Conservation (phyloP, 306 rosid species). For the Biancaea sappan region DNA sequence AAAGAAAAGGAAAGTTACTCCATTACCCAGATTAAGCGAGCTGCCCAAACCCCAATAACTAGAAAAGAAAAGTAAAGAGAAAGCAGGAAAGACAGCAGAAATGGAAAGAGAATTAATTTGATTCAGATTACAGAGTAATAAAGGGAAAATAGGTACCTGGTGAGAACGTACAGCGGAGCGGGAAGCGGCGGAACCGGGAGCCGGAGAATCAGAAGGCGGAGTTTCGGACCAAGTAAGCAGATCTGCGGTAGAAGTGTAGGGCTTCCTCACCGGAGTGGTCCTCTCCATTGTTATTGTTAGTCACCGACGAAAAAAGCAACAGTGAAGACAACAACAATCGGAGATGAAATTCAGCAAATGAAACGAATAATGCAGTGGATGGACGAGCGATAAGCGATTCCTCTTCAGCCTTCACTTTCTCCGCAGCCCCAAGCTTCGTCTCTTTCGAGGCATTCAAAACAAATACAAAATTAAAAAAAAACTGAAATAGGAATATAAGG, state of each 20-base stretch:
- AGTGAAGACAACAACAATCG: not conserved
- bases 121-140: not conserved
- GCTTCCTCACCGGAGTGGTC: slow-evolving; percentile 91
- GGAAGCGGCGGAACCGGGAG: slow-evolving; percentile 57
- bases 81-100: not conserved
- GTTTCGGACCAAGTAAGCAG: slow-evolving; percentile 95
- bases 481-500: not conserved
- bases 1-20: not conserved
- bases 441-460: not conserved
- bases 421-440: not conserved
- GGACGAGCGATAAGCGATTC: not conserved
- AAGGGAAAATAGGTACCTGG: slow-evolving; percentile 50
- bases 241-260: slow-evolving; percentile 96
- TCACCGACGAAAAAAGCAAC: not conserved
- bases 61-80: not conserved
- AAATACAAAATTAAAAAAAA: not conserved
- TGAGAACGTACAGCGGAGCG: slow-evolving; percentile 69
- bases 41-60: not conserved
- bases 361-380: not conserved
- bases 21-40: not conserved
- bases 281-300: slow-evolving; percentile 57
- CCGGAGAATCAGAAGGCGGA: slow-evolving; percentile 65
- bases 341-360: not conserved
- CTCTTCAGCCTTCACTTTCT: not conserved
- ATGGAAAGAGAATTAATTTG: not conserved